Evolutionary conservation across 441 rosid genomes (phyloP).

Genomic region (Erodium trifolium): DNA sequence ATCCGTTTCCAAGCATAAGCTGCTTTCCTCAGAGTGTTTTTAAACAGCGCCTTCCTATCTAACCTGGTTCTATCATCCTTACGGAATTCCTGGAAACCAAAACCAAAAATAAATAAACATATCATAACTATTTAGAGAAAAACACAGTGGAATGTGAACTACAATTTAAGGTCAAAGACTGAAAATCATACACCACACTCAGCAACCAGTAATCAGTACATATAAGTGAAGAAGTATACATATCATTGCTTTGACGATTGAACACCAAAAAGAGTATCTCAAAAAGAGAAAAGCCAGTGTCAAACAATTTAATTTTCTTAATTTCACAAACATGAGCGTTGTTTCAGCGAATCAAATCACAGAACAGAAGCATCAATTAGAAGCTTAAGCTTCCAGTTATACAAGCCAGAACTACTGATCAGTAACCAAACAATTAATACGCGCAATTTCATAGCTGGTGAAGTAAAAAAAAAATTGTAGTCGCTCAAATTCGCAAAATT

Average conservation of each 20-base stretch:
- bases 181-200: neutral
- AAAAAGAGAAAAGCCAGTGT: neutral
- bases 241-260: neutral
- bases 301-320: neutral
- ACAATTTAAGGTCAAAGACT: neutral
- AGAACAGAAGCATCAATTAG: neutral
- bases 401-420: neutral
- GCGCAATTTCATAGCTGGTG: neutral
- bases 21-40: slow-evolving; percentile 69
- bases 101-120: neutral
- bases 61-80: slow-evolving; percentile 65
- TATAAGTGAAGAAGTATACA: neutral
- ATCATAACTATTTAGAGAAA: neutral
- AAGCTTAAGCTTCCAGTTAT: neutral
- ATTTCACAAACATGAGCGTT: neutral
- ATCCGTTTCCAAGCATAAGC: slow-evolving; percentile 81
- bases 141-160: neutral
- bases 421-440: neutral
- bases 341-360: neutral
- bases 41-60: slow-evolving; percentile 82
- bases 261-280: neutral
- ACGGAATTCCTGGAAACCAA: slow-evolving; percentile 43
- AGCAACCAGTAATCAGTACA: neutral
- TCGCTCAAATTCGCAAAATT: neutral
- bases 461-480: neutral